Evolutionary conservation across 202 grass and related monocot genomes (phyloP).

Genomic region (Zizania palustris): DNA sequence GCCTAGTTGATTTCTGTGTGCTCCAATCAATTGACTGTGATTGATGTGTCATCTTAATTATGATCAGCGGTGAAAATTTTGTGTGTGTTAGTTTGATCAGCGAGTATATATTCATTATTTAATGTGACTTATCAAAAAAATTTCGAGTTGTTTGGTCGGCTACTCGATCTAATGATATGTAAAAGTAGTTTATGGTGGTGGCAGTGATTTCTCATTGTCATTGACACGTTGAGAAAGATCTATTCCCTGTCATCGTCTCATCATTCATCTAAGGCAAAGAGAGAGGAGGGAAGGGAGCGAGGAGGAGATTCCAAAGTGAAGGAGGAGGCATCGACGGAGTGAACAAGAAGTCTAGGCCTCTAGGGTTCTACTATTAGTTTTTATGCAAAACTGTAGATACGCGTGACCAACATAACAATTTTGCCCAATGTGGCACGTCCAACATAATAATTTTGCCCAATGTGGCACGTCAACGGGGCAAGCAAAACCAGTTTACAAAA

Average conservation of each 20-base stretch:
- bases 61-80: neutral
- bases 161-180: neutral
- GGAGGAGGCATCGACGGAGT: too few relatives aligned
- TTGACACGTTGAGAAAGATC: too few relatives aligned
- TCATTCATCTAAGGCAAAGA: slow-evolving; percentile 2
- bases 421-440: too few relatives aligned
- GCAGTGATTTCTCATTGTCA: neutral
- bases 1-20: neutral
- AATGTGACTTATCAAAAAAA: neutral
- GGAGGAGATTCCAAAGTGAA: too few relatives aligned
- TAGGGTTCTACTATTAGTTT: too few relatives aligned
- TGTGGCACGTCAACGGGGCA: too few relatives aligned
- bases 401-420: too few relatives aligned
- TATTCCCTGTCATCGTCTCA: too few relatives aligned
- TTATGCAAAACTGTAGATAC: too few relatives aligned
- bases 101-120: neutral
- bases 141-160: neutral
- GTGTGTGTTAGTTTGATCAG: neutral
- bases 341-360: too few relatives aligned
- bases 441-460: too few relatives aligned
- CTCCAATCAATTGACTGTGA: neutral
- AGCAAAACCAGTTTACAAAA: too few relatives aligned
- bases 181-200: slow-evolving; percentile 10
- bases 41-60: neutral
- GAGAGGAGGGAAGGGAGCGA: slow-evolving; percentile 26